phyloP scores from a whole-genome alignment of 768 basidiomycete species.

The Termitomyces sp. region DNA sequence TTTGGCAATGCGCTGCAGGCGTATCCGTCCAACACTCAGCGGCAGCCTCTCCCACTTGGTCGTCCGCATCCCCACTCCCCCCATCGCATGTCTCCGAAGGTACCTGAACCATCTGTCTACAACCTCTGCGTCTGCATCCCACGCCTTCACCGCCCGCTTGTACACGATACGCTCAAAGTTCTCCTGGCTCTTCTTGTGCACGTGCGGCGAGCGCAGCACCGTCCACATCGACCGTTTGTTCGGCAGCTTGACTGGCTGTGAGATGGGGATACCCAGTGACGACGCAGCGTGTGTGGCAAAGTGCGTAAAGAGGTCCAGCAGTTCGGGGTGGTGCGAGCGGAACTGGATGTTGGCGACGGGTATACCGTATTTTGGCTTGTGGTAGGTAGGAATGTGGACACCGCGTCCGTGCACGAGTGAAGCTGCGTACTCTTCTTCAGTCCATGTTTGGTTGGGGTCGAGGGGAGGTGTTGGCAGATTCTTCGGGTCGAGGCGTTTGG shows the following conservation, averaged over 20 bases:
- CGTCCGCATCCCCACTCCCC: conserved; percentile 85
- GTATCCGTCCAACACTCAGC: conserved; percentile 38
- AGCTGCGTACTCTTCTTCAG: conserved; percentile 48
- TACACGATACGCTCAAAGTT: conserved; percentile 88
- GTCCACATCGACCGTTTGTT: conserved; percentile 81
- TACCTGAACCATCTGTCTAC: conserved; percentile 82
- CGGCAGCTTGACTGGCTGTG: conserved; percentile 62
- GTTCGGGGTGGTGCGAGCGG: conserved; percentile 64
- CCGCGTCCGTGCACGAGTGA: conserved; percentile 62
- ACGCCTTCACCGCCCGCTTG: conserved; percentile 86
- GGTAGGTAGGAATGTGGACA: conserved; percentile 48
- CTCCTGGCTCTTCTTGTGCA: conserved; percentile 92
- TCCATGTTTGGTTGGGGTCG: conserved; percentile 15
- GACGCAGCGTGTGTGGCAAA: conserved; percentile 83
- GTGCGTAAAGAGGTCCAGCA: conserved; percentile 77
- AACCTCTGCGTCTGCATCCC: conserved; percentile 78
- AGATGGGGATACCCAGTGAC: conserved; percentile 79
- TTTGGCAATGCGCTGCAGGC: conserved; percentile 20
- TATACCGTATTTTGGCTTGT: conserved; percentile 60
- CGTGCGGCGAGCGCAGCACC: conserved; percentile 81
- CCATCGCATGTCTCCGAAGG: conserved; percentile 67
- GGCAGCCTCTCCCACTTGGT: conserved; percentile 72
- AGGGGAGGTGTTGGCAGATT: conserved; percentile 14
- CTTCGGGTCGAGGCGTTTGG: conserved; percentile 13
- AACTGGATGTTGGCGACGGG: conserved; percentile 84